Evolutionary conservation across 306 rosid genomes (phyloP).

Genomic region (Cucumis cinereus): DNA sequence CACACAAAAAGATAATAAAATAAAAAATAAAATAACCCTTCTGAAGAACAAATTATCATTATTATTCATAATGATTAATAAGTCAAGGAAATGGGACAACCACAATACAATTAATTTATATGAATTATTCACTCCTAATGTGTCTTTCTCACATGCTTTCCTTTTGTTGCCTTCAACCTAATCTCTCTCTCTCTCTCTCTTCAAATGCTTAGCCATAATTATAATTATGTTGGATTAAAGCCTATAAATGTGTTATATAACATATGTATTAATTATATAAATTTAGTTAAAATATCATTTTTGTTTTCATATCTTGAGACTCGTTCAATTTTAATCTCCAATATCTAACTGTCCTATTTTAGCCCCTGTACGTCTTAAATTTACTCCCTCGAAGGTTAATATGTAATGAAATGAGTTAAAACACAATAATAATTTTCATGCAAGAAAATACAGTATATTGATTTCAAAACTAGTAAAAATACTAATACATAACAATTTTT

Average conservation of each 20-base stretch:
- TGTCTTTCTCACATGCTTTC: slow-evolving; percentile 10
- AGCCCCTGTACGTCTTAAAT: no score
- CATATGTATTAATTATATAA: no score
- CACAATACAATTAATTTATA: background rate
- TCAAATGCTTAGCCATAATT: background rate
- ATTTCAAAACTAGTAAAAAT: no score
- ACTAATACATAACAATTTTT: no score
- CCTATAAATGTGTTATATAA: background rate
- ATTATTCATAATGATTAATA: background rate
- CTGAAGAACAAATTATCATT: slow-evolving; percentile 9
- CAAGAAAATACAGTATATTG: no score
- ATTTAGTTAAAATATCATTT: no score
- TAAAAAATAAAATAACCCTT: background rate
- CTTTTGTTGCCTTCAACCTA: background rate
- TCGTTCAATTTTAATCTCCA: no score
- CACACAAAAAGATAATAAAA: background rate
- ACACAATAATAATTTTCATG: no score
- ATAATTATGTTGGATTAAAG: slow-evolving; percentile 1
- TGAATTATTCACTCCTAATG: background rate
- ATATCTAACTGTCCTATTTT: no score
- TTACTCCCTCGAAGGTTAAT: no score
- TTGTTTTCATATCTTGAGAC: no score
- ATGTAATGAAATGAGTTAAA: no score
- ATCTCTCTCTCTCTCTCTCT: background rate
- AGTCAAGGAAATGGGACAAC: background rate